A percentile compares a stretch with the other conserved stretches of the same genome.
phyloP scores from a whole-genome alignment of 208 protist genomes.

The Trypanosoma vivax region DNA sequence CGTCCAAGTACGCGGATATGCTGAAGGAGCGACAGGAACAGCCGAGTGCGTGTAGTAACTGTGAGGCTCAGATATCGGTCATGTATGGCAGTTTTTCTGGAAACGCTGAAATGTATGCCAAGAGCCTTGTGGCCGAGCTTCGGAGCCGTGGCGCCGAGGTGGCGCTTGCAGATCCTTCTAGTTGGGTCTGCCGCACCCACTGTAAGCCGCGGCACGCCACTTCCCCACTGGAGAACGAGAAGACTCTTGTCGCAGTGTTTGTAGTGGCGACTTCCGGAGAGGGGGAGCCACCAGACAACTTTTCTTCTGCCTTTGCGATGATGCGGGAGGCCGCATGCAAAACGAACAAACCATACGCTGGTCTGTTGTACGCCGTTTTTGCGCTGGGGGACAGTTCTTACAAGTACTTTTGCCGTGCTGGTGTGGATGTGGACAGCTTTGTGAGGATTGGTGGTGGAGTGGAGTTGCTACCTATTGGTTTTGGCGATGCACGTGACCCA shows the following conservation, averaged over 20 bases:
- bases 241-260: constrained; percentile 30
- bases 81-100: constrained; percentile 67
- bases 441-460: constrained; percentile 50
- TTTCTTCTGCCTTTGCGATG: constrained; percentile 32
- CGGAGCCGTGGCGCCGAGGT: constrained; percentile 41
- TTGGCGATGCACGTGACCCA: constrained; percentile 49
- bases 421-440: constrained; percentile 35
- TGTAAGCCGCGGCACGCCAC: constrained; percentile 7
- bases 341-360: constrained; percentile 27
- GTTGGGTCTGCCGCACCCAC: constrained; percentile 39
- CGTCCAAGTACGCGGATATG: constrained; percentile 13
- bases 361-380: constrained; percentile 85
- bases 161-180: constrained; percentile 49
- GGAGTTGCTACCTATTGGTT: constrained; percentile 45
- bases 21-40: background rate
- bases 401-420: constrained; percentile 88
- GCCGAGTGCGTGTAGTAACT: background rate
- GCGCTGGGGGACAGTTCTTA: constrained; percentile 94
- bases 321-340: constrained; percentile 3
- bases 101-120: constrained; percentile 61
- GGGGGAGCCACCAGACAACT: constrained; percentile 61
- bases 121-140: constrained; percentile 41
- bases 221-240: constrained; percentile 4
- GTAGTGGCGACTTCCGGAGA: constrained; percentile 63
- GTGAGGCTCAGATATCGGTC: constrained; percentile 34